Percentiles rank a stretch among this genome's conserved stretches.
phyloP scores from a whole-genome alignment of 2,329 filamentous ascomycete species.

The Trichoderma guizhouense region DNA sequence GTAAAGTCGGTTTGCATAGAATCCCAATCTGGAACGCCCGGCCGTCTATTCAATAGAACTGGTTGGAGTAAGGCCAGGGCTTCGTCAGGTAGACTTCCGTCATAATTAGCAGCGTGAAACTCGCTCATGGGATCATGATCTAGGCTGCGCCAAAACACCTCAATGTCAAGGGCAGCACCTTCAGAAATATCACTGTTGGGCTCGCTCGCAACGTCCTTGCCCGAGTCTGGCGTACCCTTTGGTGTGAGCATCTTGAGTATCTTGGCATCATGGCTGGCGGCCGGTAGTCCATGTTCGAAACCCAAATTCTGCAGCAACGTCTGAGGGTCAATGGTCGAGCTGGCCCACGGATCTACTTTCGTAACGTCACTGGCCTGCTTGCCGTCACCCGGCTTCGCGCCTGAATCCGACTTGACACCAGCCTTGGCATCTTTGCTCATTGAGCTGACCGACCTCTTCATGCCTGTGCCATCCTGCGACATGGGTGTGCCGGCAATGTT shows the following conservation, averaged over 20 bases:
- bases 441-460: constrained; percentile 49
- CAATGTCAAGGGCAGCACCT: constrained; percentile 50
- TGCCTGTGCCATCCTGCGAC: constrained; percentile 45
- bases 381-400: constrained; percentile 30
- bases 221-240: constrained; percentile 63
- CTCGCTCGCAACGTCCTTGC: constrained; percentile 58
- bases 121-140: constrained; percentile 45
- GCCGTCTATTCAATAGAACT: constrained; percentile 28
- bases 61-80: constrained; percentile 26
- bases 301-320: constrained; percentile 35
- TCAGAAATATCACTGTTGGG: constrained; percentile 62
- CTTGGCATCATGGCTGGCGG: constrained; percentile 51
- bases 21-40: constrained; percentile 42
- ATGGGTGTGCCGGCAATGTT: constrained; percentile 46
- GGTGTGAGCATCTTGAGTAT: constrained; percentile 56
- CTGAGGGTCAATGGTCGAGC: constrained; percentile 51
- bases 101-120: constrained; percentile 35
- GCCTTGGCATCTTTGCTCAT: constrained; percentile 41
- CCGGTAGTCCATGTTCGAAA: constrained; percentile 36
- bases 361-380: constrained; percentile 27
- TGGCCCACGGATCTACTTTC: constrained; percentile 35
- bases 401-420: constrained; percentile 29
- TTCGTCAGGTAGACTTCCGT: constrained; percentile 20
- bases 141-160: constrained; percentile 49
- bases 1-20: constrained; percentile 49